phyloP scores from a whole-genome alignment of 495 filamentous ascomycete genomes.

The Articulospora tetracladia region DNA sequence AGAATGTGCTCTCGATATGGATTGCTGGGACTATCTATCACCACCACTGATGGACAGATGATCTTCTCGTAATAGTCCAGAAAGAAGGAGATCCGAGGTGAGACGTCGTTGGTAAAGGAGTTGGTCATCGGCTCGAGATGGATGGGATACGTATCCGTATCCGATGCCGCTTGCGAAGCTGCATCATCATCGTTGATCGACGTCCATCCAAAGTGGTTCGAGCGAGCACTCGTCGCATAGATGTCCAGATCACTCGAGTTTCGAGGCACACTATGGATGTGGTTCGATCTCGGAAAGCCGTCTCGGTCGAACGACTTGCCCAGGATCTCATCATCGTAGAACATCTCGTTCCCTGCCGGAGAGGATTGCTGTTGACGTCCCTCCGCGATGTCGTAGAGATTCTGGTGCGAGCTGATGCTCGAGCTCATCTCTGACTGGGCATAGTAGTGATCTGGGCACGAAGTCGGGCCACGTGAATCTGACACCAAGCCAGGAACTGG shows the following conservation, averaged over 20 bases:
- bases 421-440: conserved; percentile 29
- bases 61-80: conserved; percentile 81
- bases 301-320: conserved; percentile 28
- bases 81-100: conserved; percentile 55
- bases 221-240: conserved; percentile 25
- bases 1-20: conserved; percentile 85
- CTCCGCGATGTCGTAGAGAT: conserved; percentile 25
- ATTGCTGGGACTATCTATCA: conserved; percentile 80
- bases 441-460: conserved; percentile 38
- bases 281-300: not conserved
- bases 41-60: conserved; percentile 86
- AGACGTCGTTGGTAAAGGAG: conserved; percentile 37
- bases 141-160: conserved; percentile 25
- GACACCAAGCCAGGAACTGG: conserved; percentile 46
- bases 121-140: conserved; percentile 21
- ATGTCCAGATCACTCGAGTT: conserved; percentile 18
- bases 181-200: conserved; percentile 24
- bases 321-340: conserved; percentile 40
- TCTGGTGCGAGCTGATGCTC: conserved; percentile 30
- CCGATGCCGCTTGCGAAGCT: conserved; percentile 20
- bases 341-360: conserved; percentile 30
- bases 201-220: conserved; percentile 26
- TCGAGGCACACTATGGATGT: not conserved
- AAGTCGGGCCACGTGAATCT: conserved; percentile 42
- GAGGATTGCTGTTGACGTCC: conserved; percentile 29